These are phyloP conservation scores for Poteriospumella lacustris DNA, from an alignment of 108 stramenopile species.

Conservation along the genomic window DNA sequence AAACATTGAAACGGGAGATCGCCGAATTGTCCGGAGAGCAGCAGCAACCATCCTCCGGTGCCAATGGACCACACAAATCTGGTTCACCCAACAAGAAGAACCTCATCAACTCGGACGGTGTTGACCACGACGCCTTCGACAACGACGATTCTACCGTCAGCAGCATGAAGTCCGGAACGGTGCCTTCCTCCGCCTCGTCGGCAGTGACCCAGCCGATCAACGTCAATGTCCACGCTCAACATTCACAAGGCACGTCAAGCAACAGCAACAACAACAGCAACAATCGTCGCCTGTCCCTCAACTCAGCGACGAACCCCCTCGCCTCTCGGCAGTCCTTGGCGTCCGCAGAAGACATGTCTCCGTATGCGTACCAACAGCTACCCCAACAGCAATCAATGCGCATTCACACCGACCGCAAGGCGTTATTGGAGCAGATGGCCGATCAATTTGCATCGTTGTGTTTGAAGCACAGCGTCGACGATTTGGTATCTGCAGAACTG, in stretches of 20 bases:
- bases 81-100: neutral
- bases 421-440: neutral
- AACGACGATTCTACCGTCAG: too few species aligned
- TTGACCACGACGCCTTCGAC: neutral
- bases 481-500: neutral
- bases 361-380: too few species aligned
- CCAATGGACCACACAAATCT: neutral
- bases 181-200: neutral
- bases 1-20: neutral
- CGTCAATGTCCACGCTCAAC: too few species aligned
- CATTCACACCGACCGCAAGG: neutral
- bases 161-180: too few species aligned
- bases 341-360: too few species aligned
- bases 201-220: neutral
- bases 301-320: too few species aligned
- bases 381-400: too few species aligned
- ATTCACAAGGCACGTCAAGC: too few species aligned
- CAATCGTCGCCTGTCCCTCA: neutral
- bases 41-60: neutral
- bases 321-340: too few species aligned
- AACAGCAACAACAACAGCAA: too few species aligned
- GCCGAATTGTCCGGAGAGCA: slow-evolving; percentile 21
- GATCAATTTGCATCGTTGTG: neutral
- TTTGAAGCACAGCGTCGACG: neutral
- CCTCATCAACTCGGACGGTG: neutral